Percentiles rank a stretch among this genome's conserved stretches.
These are phyloP conservation scores for Kwoniella mangroviensis DNA, from an alignment of 768 basidiomycete species.

Conservation along the genomic window DNA sequence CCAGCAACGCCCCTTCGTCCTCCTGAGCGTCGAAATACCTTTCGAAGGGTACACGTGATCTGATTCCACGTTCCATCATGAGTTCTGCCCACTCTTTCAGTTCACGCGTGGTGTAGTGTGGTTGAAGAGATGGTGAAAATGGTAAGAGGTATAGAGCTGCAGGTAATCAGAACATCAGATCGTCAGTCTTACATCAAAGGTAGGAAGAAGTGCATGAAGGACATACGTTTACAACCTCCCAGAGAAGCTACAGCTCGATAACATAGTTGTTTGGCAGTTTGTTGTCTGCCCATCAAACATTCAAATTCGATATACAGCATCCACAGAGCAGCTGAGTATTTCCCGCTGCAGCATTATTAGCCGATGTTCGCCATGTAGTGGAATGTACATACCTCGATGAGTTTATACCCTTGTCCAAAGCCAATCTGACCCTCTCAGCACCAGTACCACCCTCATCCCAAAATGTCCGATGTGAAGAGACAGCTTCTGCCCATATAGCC, in stretches of 20 bases:
- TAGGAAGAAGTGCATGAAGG: background rate
- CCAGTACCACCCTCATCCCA: slow-evolving; percentile 47
- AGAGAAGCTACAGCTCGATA: slow-evolving; percentile 57
- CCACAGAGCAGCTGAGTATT: slow-evolving; percentile 55
- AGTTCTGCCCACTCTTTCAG: slow-evolving; percentile 57
- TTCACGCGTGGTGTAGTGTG: slow-evolving; percentile 56
- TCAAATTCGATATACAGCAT: slow-evolving; percentile 60
- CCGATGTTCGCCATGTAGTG: background rate
- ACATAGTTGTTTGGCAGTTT: slow-evolving; percentile 56
- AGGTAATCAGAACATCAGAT: too few relatives aligned
- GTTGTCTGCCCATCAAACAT: slow-evolving; percentile 42
- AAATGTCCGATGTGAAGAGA: slow-evolving; percentile 38
- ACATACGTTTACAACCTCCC: slow-evolving; percentile 58
- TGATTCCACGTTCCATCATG: slow-evolving; percentile 58
- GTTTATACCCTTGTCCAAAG: slow-evolving; percentile 56
- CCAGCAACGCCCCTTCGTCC: slow-evolving; percentile 37
- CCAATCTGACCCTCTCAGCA: slow-evolving; percentile 51
- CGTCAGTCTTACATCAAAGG: background rate
- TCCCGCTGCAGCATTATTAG: slow-evolving; percentile 36
- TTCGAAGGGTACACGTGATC: slow-evolving; percentile 54
- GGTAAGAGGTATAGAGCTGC: slow-evolving; percentile 59
- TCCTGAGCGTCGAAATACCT: slow-evolving; percentile 37
- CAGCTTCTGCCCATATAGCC: slow-evolving; percentile 53
- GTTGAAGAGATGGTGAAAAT: slow-evolving; percentile 53
- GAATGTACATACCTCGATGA: slow-evolving; percentile 35